Base-by-base conservation (phyloP, 2,329 filamentous ascomycete genomes). In the Davidsoniella neocaledoniae region DNA sequence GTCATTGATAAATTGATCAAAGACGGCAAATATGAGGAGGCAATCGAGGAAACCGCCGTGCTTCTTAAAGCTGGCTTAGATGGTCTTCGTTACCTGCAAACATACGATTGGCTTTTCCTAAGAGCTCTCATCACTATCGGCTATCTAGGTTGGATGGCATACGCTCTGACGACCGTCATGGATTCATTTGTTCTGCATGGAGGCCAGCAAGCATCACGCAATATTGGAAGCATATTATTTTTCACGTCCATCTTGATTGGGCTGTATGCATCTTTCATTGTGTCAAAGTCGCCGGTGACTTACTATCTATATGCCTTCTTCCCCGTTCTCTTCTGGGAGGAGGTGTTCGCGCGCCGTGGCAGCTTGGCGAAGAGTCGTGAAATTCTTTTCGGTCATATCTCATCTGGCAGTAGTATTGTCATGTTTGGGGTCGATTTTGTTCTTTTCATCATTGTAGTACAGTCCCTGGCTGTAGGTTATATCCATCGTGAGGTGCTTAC, bases 51-150 rank as follows among this genome's bases (percentile, higher is more conserved):
- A 58, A 86, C 85, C 1, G 79, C 83, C 40, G 75, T 79, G 25
- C 70, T 98, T 12, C 83, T 96, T 53, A 74, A 82, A 53, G 67
- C 85, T 46, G 82, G 79, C 1, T 72, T 98, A 1, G 76, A 86
- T 54, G 91, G 91, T 6, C 68, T 98, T 53, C 77, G 91, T 46
- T 98, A 98, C 62, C 73, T 98, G 23, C 91, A 98, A 64, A 98
- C 88, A 0, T 98, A 98, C 59, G 91, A 98, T 66, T 98, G 91
- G 91, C 72, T 98, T 2, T 98, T 98, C 65, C 68, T 98, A 36
- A 76, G 91, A 53, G 83, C 86, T 2, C 71, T 98, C 46, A 83
- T 98, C 53, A 95, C 91, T 2, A 62, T 83, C 10, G 91, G 91
- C 16, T 98, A 96, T 59, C 67, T 96, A 6, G 91, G 91, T 17